Conservation (phyloP, 352 stramenopile genomes). For the Phytophthora kernoviae region DNA sequence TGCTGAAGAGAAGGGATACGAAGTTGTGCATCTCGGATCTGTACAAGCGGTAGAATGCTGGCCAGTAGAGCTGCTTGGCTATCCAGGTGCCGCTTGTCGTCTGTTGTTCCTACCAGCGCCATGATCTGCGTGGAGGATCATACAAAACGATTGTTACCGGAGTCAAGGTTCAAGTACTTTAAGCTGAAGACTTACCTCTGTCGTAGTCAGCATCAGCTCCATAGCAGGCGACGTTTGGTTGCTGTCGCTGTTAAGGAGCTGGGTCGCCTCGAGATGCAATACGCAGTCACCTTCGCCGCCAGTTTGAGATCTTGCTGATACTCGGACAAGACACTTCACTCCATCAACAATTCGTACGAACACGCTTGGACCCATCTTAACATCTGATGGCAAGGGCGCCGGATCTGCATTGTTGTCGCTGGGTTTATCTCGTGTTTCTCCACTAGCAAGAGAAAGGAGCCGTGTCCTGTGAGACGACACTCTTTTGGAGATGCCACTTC, state of each 20-base stretch:
- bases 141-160: neutral
- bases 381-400: neutral
- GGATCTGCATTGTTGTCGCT: constrained; percentile 9
- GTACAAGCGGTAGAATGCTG: constrained; percentile 23
- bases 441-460: constrained; percentile 13
- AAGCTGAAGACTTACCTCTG: constrained; percentile 24
- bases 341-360: constrained; percentile 20
- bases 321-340: constrained; percentile 21
- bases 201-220: constrained; percentile 28
- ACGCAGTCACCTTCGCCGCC: constrained; percentile 15
- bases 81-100: constrained; percentile 15
- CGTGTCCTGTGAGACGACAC: constrained; percentile 23
- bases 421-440: constrained; percentile 1
- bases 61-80: constrained; percentile 31
- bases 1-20: constrained; percentile 12
- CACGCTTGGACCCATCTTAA: neutral
- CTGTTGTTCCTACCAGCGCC: constrained; percentile 14
- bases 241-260: constrained; percentile 4
- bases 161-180: neutral
- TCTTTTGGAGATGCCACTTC: constrained; percentile 30
- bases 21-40: constrained; percentile 22
- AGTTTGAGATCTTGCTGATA: constrained; percentile 9
- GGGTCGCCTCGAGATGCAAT: constrained; percentile 22
- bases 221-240: constrained; percentile 19
- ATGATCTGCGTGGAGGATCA: constrained; percentile 23